phyloP scores from a whole-genome alignment of 352 stramenopile genomes.

The Aphanomyces invadans region DNA sequence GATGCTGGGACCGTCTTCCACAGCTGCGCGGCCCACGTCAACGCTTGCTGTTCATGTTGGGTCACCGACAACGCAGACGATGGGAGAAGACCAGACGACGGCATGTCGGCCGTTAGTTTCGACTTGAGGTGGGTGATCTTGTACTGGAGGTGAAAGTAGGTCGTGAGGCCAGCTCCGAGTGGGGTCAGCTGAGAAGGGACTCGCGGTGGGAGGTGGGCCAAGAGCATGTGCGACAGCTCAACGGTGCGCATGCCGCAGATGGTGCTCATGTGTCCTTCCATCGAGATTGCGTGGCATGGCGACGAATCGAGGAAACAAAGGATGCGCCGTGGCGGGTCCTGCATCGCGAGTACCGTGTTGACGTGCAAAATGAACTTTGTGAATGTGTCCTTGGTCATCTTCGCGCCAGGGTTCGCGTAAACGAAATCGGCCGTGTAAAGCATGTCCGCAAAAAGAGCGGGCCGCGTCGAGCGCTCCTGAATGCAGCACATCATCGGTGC shows the following conservation, averaged over 20 bases:
- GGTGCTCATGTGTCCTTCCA: conserved; percentile 13
- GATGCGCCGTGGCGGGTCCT: neutral
- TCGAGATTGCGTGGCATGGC: conserved; percentile 13
- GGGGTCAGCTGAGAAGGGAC: conserved; percentile 10
- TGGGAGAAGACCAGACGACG: neutral
- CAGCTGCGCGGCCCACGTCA: conserved; percentile 14
- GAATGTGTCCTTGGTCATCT: conserved; percentile 20
- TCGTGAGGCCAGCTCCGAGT: neutral
- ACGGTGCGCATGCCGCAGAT: conserved; percentile 2
- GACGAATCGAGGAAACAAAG: conserved; percentile 22
- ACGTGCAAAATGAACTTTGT: conserved; percentile 22
- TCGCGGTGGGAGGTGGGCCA: conserved; percentile 4
- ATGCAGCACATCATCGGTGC: conserved; percentile 3
- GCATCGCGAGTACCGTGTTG: conserved; percentile 12
- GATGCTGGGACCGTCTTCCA: conserved; percentile 18
- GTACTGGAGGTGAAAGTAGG: conserved; percentile 21
- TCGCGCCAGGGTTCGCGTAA: neutral
- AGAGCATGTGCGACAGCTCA: conserved; percentile 19
- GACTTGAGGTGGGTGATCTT: conserved; percentile 20
- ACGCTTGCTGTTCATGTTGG: neutral
- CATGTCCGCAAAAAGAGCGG: conserved; percentile 11
- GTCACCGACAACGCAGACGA: neutral
- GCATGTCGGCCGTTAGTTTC: no score
- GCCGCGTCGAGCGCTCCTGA: neutral
- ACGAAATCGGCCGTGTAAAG: conserved; percentile 20